Base-by-base conservation (phyloP, 352 stramenopile species). In the Phytophthora sp. region DNA sequence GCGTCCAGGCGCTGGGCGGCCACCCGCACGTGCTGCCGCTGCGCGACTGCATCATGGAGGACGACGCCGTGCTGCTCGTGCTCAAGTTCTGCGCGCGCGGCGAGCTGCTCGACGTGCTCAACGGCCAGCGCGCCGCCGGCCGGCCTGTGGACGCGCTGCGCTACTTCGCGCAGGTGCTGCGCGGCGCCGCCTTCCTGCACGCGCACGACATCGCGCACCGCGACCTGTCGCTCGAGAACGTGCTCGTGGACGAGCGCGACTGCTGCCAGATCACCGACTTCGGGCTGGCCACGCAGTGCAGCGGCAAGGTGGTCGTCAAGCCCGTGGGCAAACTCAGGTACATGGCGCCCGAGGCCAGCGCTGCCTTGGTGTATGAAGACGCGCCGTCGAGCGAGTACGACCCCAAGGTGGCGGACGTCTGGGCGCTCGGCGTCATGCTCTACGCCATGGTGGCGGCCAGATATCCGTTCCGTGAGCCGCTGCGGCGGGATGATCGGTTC, bases 201-300 rank as follows among this genome's bases (percentile, higher is more conserved):
- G 59, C 69, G 3, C 66, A 92, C 30, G 84, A 76, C 42, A 90
- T 95, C 54, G 84, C 83, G 26, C 87, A 95, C 65, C 80, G 87
- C 26, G 87, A 95, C 46, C 52, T 95, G 44, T 94, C 84, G 13
- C 72, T 94, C 9, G 87, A 95, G 52, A 95, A 95, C 56, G 74
- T 95, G 51, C 67, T 95, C 1, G 79, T 95, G 26, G 81, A 91
- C 46, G 72, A 72, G 18, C 32, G 66, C 6, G 84, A 91, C 61
- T 76, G 64, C 62, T 92, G 82, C 62, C 79, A 93, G 37, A 83
- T 95, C 49, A 84, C 74, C 31, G 87, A 95, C 79, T 95, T 95
- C 54, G 87, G 87, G 27, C 72, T 95, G 58, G 74, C 84, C 17
- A 82, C 76, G 31, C 76, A 69, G 38, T 53, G 35, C 13, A 31